Evolutionary conservation across 2,329 filamentous ascomycete species (phyloP), one percentile per base, ranked within the genome.

Genomic region (Fusarium citri): DNA sequence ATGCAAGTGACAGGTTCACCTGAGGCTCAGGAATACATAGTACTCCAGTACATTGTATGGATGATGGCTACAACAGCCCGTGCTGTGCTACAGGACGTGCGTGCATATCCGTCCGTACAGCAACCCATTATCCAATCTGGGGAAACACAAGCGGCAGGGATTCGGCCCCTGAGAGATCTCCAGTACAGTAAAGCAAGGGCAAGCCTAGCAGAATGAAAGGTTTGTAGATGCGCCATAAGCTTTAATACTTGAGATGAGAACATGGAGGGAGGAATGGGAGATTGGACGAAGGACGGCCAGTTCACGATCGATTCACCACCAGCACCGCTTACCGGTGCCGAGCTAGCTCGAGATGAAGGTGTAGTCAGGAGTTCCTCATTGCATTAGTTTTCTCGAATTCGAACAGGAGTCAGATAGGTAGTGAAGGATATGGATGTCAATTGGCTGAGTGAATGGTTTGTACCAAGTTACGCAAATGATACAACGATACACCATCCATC

Each of bases 1-100:
- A 51, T 53, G 55, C 50, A 54, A 48, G 72, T 71, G 67, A 61
- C 69, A 74, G 72, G 72, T 72, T 74, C 72, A 73, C 72, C 72
- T 74, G 72, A 74, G 66, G 65, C 72, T 70, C 56, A 70, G 68
- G 60, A 71, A 48, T 30, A 30, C 28, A 30, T 47, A 42, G n/a
- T 37, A 55, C 40, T 51, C 34, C 20, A 55, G 47, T n/a, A 50
- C 20, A 50, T 30, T 30, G 28, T 37, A 18, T 37, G n/a, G 11
- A 8, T 22, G 22, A 45, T 45, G 22, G 18, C 42, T 45, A 45
- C 12, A 45, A 28, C 12, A 47, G 45, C 25, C 23, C 23, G 25
- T 46, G 25, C 45, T 28, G 45, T 47, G 45, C 45, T 47, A 47
- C 45, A 47, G 45, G 45, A 47, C 45, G 45, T 47, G 45, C 49